phyloP scores from a whole-genome alignment of 2,329 filamentous ascomycete species.

The Neonectria ditissima region DNA sequence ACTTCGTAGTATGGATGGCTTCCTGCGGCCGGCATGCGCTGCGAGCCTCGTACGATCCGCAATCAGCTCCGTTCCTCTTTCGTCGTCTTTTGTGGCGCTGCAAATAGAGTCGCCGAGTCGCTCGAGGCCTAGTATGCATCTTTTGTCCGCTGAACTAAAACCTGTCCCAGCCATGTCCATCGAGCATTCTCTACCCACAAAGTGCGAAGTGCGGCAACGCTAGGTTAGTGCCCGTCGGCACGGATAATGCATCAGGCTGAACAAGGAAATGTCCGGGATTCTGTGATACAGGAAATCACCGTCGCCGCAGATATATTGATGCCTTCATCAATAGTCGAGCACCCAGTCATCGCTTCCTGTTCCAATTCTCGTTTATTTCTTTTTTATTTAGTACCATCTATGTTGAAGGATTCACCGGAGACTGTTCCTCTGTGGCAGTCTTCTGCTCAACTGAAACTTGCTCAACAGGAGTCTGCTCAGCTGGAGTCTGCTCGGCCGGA shows the following conservation, averaged over 20 bases:
- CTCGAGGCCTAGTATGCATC: neutral
- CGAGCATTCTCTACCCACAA: neutral
- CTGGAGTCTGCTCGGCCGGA: constrained; percentile 20
- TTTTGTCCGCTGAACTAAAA: neutral
- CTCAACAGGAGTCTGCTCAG: neutral
- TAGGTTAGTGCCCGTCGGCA: constrained; percentile 23
- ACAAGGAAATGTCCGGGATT: constrained; percentile 1
- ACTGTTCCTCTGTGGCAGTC: constrained; percentile 13
- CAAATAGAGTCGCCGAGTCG: neutral
- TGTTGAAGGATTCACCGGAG: constrained; percentile 17
- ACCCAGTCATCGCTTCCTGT: neutral
- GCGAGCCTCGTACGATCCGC: neutral
- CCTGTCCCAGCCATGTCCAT: neutral
- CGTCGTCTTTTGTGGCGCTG: neutral
- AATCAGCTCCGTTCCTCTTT: neutral
- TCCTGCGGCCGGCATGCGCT: neutral
- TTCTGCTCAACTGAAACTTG: constrained; percentile 7
- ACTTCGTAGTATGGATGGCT: too few relatives aligned
- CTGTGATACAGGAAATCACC: neutral
- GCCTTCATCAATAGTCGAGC: neutral
- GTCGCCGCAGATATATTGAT: neutral
- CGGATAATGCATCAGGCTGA: constrained; percentile 4
- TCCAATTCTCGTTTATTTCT: neutral
- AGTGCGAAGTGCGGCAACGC: constrained; percentile 12
- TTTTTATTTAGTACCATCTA: constrained; percentile 18